Evolutionary conservation across 2,329 filamentous ascomycete genomes (phyloP), one percentile per base, ranked within the genome.

Genomic region (Ceratocystis destructans): DNA sequence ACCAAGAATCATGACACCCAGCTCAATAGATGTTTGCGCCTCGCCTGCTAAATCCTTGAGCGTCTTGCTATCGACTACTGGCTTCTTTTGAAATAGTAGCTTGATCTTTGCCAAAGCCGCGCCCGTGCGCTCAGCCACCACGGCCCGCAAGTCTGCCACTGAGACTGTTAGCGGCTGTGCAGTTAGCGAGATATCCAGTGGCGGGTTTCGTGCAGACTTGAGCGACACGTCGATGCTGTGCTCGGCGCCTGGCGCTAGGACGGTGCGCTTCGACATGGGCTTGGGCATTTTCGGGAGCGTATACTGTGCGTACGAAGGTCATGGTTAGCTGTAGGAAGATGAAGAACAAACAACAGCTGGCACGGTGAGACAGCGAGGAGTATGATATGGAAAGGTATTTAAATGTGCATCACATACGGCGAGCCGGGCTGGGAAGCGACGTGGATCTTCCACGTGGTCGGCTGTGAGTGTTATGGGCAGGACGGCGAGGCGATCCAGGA

Each of bases 361-460:
- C 2, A 22, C 6, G 22, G 48, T 7, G 4, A 22, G 20, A 10
- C 17, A 20, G 46, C 1, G 4, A 12, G 5, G 7, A 15, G 6
- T 46, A 4, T 46, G 20, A n/a, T 7, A 22, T 50, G 20, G 33
- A 61, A 37, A 25, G n/a, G 66, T 44, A 37, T 5, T n/a, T 1
- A 7, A 7, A 61, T 45, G 61, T 31, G 8, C 12, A 41, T 41
- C 8, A 70, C 73, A 45, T 83, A 96, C 93, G 17, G 91, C 87
- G 70, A 85, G 81, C 69, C 88, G 85, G 31, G 88, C 79, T 28
- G 89, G 88, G 74, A 93, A 92, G 70, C 82, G 84, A 72, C 86
- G 86, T 62, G 90, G 85, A 73, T 96, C 90, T 76, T 93, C 89
- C 75, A 95, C 86, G 84, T 96, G 88, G 75, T 97, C 90, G 70